Evolutionary conservation across 2,329 filamentous ascomycete species (phyloP).

Genomic region (Trichocomaceae sp.): DNA sequence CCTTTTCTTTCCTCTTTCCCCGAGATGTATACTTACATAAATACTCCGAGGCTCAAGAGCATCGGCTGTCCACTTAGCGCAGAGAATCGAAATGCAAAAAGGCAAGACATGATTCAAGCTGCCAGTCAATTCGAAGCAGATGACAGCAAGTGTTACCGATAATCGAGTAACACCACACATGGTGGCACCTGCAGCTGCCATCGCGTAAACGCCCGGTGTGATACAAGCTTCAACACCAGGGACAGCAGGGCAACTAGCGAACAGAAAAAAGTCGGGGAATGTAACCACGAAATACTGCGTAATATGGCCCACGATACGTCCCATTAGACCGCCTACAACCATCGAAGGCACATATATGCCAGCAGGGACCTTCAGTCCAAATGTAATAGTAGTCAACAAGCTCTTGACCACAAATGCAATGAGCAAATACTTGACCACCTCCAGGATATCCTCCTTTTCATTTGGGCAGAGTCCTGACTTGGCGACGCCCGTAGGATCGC

Average conservation of each 20-base stretch:
- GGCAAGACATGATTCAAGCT: constrained; percentile 92
- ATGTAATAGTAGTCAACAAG: constrained; percentile 79
- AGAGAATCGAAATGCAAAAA: constrained; percentile 84
- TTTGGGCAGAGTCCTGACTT: constrained; percentile 72
- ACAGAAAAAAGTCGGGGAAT: constrained; percentile 65
- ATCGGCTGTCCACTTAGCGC: constrained; percentile 98
- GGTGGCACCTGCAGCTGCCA: constrained; percentile 89
- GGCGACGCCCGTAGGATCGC: constrained; percentile 58
- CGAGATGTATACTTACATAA: constrained; percentile 54
- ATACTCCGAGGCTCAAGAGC: constrained; percentile 91
- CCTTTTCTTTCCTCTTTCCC: no score
- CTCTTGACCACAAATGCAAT: constrained; percentile 85
- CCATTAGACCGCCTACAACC: constrained; percentile 92
- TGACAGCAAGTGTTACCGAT: constrained; percentile 88
- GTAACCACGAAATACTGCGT: constrained; percentile 74
- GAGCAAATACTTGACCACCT: constrained; percentile 63
- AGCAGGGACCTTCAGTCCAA: constrained; percentile 92
- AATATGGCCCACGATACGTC: constrained; percentile 76
- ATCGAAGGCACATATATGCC: constrained; percentile 98
- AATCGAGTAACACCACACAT: constrained; percentile 96
- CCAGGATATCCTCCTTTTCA: constrained; percentile 66
- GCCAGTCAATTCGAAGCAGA: constrained; percentile 91
- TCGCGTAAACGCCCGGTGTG: constrained; percentile 91
- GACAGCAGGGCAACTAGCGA: constrained; percentile 63
- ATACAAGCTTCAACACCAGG: constrained; percentile 72